Percentiles rank a stretch among this genome's conserved stretches.
Evolutionary conservation across 164 flowering plant species (phyloP).

Genomic region (Liquidambar formosana): DNA sequence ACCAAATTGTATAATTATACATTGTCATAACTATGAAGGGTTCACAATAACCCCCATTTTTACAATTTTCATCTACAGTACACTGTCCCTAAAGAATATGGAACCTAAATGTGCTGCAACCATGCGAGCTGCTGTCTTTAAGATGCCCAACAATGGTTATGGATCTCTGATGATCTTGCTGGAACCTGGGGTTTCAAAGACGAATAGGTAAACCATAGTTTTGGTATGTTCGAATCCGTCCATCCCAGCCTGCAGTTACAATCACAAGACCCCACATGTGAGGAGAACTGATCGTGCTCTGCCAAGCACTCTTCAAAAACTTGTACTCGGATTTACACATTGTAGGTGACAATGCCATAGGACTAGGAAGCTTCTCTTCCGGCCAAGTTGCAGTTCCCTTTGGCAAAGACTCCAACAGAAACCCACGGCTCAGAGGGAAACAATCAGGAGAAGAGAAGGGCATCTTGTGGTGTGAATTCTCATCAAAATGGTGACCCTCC

Average conservation of each 20-base stretch:
- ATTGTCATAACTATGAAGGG: background rate
- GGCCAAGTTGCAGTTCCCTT: slow-evolving; percentile 87
- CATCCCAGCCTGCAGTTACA: slow-evolving; percentile 90
- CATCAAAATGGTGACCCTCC: slow-evolving; percentile 20
- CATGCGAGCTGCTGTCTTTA: background rate
- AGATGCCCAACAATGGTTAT: background rate
- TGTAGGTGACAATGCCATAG: slow-evolving; percentile 27
- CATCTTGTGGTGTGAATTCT: slow-evolving; percentile 20
- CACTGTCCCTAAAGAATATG: slow-evolving; percentile 3
- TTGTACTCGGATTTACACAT: slow-evolving; percentile 48
- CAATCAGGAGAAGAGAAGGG: slow-evolving; percentile 41
- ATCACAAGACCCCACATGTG: slow-evolving; percentile 83
- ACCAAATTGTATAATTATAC: background rate
- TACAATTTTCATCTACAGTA: background rate
- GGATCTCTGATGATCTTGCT: background rate
- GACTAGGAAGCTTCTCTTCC: slow-evolving; percentile 61
- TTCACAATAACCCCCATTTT: background rate
- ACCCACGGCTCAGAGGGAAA: slow-evolving; percentile 44
- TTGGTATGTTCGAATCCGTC: slow-evolving; percentile 67
- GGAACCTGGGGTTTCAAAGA: slow-evolving; percentile 23
- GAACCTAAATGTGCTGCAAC: background rate
- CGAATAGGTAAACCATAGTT: slow-evolving; percentile 84
- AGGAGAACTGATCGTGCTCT: slow-evolving; percentile 42
- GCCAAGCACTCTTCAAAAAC: slow-evolving; percentile 62
- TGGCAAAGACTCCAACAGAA: slow-evolving; percentile 47